A percentile compares a stretch with the other conserved stretches of the same genome.
These are phyloP conservation scores for Ceratobasidium sp. DNA, from an alignment of 1,284 basidiomycete species.

Conservation along the genomic window DNA sequence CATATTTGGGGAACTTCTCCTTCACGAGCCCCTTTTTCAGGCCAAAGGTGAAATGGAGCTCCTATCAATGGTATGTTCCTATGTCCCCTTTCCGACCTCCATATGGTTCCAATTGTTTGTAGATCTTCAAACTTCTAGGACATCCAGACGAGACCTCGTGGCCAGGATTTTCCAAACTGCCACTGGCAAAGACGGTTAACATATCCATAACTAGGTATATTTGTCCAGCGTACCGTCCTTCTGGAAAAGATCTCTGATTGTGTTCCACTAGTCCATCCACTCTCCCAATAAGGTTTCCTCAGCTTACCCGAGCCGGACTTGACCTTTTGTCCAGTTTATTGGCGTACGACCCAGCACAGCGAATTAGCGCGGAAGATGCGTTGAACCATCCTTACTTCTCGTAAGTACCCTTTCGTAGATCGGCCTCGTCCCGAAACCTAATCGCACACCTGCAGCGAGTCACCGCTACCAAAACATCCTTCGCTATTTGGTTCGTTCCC, in stretches of 20 bases:
- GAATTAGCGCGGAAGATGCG: constrained; percentile 91
- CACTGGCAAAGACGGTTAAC: constrained; percentile 83
- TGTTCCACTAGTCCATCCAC: constrained; percentile 59
- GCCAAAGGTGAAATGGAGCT: constrained; percentile 97
- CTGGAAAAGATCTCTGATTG: constrained; percentile 30
- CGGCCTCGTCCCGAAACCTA: constrained; percentile 25
- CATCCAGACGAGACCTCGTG: constrained; percentile 87
- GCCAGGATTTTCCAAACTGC: constrained; percentile 86
- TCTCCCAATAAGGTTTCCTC: constrained; percentile 72
- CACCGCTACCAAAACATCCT: constrained; percentile 96
- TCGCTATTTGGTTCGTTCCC: constrained; percentile 97
- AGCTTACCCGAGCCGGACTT: constrained; percentile 85
- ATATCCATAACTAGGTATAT: constrained; percentile 72
- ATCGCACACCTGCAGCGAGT: constrained; percentile 71
- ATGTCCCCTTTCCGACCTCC: constrained; percentile 2
- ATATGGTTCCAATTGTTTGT: constrained; percentile 11
- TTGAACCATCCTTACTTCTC: constrained; percentile 92
- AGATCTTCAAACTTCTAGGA: constrained; percentile 91
- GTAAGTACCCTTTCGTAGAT: constrained; percentile 63
- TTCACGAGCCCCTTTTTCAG: constrained; percentile 94
- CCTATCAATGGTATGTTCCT: constrained; percentile 75
- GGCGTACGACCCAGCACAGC: constrained; percentile 87
- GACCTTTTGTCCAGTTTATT: constrained; percentile 88
- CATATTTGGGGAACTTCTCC: constrained; percentile 96
- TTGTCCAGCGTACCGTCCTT: constrained; percentile 42